Evolutionary conservation across 2,329 filamentous ascomycete species (phyloP), one percentile per base, ranked within the genome.

Genomic region (Cercospora sojina): DNA sequence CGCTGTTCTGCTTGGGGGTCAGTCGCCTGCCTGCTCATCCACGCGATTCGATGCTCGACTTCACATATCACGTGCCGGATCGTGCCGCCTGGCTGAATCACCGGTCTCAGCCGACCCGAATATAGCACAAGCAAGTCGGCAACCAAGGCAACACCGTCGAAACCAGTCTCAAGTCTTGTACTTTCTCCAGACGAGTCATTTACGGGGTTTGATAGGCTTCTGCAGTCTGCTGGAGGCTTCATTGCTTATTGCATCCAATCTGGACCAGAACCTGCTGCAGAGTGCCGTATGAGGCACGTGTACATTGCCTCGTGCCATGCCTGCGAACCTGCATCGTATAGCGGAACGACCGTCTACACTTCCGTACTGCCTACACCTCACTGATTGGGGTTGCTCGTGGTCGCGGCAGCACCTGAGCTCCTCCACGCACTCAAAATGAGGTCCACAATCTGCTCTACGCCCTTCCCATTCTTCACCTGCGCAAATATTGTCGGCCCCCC

Each of bases 401-500:
- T 56, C 5, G 65, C 77, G 13, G 70, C 74, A 29, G 93, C 95
- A 31, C 94, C 94, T 74, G 91, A 95, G 10, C 89, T 89, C 83
- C 89, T 94, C 95, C 95, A 98, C 5, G 93, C 93, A 76, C 92
- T 96, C 74, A 95, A 74, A 60, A 99, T 91, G 80, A 98, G 79
- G 72, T 91, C 91, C 16, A 96, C 87, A 76, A 98, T 97, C 77
- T 95, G 90, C 68, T 93, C 87, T 7, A 98, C 88, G 1, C 88
- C 92, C 67, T 93, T 90, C 1, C 89, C 88, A 80, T 93, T 90
- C 87, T 98, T 99, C n/a, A 99, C 93, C 82, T 96, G 92, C 0
- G 93, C 94, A 77, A 98, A 97, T 3, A 99, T 91, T 0, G 94
- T 97, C 5, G 95, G 95, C 0, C 95, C 95, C 2, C 93, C 94